Evolutionary conservation across 2,329 filamentous ascomycete species (phyloP).

Genomic region (Paracorniculantispora psalliotae): DNA sequence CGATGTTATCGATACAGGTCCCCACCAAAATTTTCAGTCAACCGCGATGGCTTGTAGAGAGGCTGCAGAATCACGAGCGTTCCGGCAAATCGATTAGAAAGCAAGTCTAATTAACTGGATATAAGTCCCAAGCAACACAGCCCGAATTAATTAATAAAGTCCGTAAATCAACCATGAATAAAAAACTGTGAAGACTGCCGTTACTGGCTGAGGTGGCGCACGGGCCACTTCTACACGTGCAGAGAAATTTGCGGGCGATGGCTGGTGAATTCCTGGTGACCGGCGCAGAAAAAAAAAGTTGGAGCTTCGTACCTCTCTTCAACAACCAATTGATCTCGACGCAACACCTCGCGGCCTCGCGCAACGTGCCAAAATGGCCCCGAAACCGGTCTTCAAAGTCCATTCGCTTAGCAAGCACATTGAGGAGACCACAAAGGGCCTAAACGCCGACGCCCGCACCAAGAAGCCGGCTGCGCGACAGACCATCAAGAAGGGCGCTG

Average conservation of each 20-base stretch:
- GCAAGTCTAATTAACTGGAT: no score
- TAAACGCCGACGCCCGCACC: constrained; percentile 28
- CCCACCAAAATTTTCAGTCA: constrained; percentile 1
- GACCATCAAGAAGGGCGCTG: constrained; percentile 25
- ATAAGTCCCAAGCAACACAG: no score
- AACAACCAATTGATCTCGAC: constrained; percentile 7
- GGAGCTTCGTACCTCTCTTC: not conserved
- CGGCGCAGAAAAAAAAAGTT: not conserved
- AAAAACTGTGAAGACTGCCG: no score
- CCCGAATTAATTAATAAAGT: no score
- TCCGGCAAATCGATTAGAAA: no score
- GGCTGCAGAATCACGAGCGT: not conserved
- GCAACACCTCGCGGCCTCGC: not conserved
- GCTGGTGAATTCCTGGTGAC: not conserved
- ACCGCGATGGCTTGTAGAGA: not conserved
- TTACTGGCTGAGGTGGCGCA: no score
- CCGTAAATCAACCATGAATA: no score
- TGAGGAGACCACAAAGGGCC: constrained; percentile 32
- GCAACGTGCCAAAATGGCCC: constrained; percentile 28
- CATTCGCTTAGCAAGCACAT: constrained; percentile 35
- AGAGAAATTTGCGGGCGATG: constrained; percentile 5
- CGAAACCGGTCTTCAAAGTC: constrained; percentile 31
- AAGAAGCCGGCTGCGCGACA: constrained; percentile 24
- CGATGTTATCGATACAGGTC: constrained; percentile 6
- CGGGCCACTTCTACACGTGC: constrained; percentile 12